Percentiles rank a stretch among this genome's conserved stretches.
These are phyloP conservation scores for Insectozyma bohioensis DNA, from an alignment of 1,139 yeast genomes.

Conservation along the genomic window DNA sequence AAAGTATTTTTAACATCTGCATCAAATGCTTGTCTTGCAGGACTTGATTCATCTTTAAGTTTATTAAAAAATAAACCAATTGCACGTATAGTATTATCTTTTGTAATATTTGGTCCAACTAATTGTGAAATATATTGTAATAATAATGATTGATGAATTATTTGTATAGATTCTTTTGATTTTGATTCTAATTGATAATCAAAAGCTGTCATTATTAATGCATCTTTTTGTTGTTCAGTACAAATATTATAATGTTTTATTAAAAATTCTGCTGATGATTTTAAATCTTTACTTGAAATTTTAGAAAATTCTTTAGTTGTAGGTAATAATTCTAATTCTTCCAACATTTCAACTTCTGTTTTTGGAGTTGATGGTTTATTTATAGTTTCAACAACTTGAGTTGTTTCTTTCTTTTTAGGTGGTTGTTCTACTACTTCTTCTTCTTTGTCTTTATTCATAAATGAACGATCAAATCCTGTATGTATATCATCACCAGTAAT, in stretches of 20 bases:
- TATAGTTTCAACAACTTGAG: conserved; percentile 30
- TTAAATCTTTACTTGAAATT: conserved; percentile 49
- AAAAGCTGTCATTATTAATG: conserved; percentile 89
- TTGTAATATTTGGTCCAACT: conserved; percentile 36
- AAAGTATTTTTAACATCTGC: conserved; percentile 73
- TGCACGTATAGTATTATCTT: conserved; percentile 47
- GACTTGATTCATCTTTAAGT: conserved; percentile 51
- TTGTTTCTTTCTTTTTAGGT: conserved; percentile 17
- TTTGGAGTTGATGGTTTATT: conserved; percentile 20
- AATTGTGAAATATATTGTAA: conserved; percentile 76
- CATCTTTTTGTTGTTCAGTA: conserved; percentile 85
- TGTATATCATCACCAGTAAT: conserved; percentile 90
- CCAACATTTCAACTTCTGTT: conserved; percentile 27
- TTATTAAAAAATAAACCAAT: conserved; percentile 70
- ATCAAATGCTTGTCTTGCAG: conserved; percentile 64
- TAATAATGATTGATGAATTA: conserved; percentile 77
- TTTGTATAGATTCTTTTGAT: conserved; percentile 50
- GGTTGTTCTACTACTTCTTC: conserved; percentile 19
- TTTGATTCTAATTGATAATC: conserved; percentile 73
- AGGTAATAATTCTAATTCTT: conserved; percentile 42
- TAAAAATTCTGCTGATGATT: conserved; percentile 52
- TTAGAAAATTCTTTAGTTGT: conserved; percentile 68
- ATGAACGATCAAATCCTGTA: conserved; percentile 90
- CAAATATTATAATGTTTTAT: conserved; percentile 66
- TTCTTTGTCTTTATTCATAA: conserved; percentile 59